Base-by-base conservation (phyloP, 352 stramenopile genomes). In the Pythium aristosporum region DNA sequence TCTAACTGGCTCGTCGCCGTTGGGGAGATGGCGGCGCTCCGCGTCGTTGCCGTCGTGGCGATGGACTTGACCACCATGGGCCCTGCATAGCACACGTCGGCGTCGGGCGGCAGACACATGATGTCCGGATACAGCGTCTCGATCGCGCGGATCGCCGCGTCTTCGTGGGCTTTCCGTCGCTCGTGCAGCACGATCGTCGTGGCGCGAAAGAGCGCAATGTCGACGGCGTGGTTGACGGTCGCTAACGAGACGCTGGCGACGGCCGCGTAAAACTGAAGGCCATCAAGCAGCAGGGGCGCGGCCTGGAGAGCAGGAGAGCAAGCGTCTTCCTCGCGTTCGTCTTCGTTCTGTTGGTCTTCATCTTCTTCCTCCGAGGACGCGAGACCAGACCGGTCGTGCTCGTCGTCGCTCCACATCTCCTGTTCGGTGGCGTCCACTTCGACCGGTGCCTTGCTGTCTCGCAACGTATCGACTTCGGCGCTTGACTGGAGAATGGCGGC, bases 201-300 rank as follows among this genome's bases (percentile, higher is more conserved):
- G 1, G 76, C 74, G 6, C 81, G 82, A 15, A 64, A 57, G 34
- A 88, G 67, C 4, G 67, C 80, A 13, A 76, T 61, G 25, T 79
- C 62, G 30, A 91, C 34, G 8, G 76, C 73, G 0, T 72, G 74
- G 30, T 52, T 50, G 12, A 81, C 75, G 6, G 72, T 78, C 12
- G 63, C 37, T 12, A 71, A 44, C 32, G 76, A 74, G 3, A 89
- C 69, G 36, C 73, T 64, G 36, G 56, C 79, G 21, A 91, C 71
- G n/a, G 73, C 70, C 13, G 74, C 63, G 71, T 89, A 91, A 63
- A 89, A 91, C 52, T 87, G 51, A n/a, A 91, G 55, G 3, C 82
- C 82, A 36, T 88, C 78, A 16, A 65, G 39, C 36, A 70, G n/a
- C 28, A 47, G 44, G 46, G 42, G 37, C 28, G 34, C 47, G 28